These are phyloP conservation scores for Fraxinus ornus DNA, from an alignment of 305 asterid genomes.

Conservation along the genomic window DNA sequence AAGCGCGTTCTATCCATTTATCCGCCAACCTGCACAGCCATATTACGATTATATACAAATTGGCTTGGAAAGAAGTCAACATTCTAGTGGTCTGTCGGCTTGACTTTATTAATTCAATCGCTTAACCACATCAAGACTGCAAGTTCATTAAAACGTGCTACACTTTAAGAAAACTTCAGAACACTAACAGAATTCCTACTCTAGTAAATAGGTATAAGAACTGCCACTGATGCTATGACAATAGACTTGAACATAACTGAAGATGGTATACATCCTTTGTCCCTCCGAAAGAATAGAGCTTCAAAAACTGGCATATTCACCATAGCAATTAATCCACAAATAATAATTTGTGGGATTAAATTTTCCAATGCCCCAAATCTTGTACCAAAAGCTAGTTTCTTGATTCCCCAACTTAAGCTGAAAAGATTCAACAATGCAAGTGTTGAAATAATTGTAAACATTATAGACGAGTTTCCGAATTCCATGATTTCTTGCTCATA, in stretches of 20 bases:
- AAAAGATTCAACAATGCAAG: slow-evolving; percentile 60
- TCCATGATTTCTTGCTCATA: slow-evolving; percentile 57
- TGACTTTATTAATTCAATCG: neutral
- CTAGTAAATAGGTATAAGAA: slow-evolving; percentile 25
- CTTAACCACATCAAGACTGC: neutral
- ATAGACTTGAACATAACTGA: slow-evolving; percentile 35
- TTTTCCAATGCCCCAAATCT: neutral
- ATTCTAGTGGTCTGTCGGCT: no score
- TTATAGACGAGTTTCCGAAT: slow-evolving; percentile 61
- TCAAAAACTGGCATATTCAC: slow-evolving; percentile 44
- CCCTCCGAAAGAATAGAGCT: slow-evolving; percentile 42
- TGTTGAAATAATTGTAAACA: slow-evolving; percentile 49
- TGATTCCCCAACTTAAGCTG: slow-evolving; percentile 42
- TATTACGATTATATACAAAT: no score
- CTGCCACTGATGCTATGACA: slow-evolving; percentile 27
- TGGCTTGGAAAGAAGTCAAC: no score
- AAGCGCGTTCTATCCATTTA: no score
- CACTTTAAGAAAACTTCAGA: neutral
- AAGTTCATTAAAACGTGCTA: neutral
- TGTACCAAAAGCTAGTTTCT: slow-evolving; percentile 7
- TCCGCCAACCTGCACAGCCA: no score
- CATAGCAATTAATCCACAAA: slow-evolving; percentile 30
- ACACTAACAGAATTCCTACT: neutral
- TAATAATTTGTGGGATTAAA: slow-evolving; percentile 23
- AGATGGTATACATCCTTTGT: slow-evolving; percentile 40